Conservation (phyloP, 257 asterid species). For the Echites panduratus region DNA sequence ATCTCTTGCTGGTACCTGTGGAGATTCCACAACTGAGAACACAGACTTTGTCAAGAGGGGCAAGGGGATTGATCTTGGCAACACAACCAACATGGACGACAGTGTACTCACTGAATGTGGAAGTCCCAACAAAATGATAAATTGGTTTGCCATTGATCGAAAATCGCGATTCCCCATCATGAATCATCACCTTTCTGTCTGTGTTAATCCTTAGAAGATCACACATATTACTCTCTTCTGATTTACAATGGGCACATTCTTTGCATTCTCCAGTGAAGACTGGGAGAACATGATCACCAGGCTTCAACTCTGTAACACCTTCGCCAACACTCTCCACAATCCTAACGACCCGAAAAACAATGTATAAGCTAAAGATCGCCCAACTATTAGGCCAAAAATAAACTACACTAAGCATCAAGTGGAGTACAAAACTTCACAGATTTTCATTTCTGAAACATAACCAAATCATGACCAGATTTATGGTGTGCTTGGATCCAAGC, state of each 20-base stretch:
- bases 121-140: constrained; percentile 72
- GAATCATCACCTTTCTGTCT: constrained; percentile 66
- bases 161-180: constrained; percentile 53
- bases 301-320: constrained; percentile 57
- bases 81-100: constrained; percentile 77
- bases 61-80: constrained; percentile 64
- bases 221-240: constrained; percentile 75
- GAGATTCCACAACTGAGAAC: constrained; percentile 78
- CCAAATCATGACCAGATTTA: no score
- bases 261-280: constrained; percentile 83
- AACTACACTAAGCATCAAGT: background rate
- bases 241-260: constrained; percentile 69
- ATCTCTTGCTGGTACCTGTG: constrained; percentile 41
- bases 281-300: constrained; percentile 81
- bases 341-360: constrained; percentile 19
- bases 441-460: background rate
- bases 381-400: background rate
- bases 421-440: background rate
- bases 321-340: constrained; percentile 86
- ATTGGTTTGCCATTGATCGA: constrained; percentile 69
- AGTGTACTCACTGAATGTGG: constrained; percentile 73
- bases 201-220: constrained; percentile 69
- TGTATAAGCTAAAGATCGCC: background rate
- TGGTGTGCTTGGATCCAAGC: no score
- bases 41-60: constrained; percentile 80